Percentiles rank a stretch among this genome's conserved stretches.
Evolutionary conservation across 768 basidiomycete genomes (phyloP).

Genomic region (Phanerochaete carnosa): DNA sequence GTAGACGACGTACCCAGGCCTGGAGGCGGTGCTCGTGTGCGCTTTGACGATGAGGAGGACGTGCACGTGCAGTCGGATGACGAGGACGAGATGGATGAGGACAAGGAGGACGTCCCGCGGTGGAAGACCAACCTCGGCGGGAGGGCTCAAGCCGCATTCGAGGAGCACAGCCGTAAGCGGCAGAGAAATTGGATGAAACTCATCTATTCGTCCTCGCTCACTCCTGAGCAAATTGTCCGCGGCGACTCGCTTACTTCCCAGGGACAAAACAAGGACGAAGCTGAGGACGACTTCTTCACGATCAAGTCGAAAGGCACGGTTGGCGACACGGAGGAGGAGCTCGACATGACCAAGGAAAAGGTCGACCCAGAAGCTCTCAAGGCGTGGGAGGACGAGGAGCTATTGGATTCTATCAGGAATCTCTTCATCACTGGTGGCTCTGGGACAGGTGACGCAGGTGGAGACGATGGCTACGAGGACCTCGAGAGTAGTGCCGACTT

Average conservation of each 20-base stretch:
- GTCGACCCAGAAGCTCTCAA: constrained; percentile 49
- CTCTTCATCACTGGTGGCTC: constrained; percentile 84
- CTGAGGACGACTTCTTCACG: constrained; percentile 79
- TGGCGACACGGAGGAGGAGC: constrained; percentile 40
- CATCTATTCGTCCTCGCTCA: constrained; percentile 70
- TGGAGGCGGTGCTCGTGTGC: constrained; percentile 27
- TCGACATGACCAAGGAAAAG: constrained; percentile 70
- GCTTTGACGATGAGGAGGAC: constrained; percentile 45
- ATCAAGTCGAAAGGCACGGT: constrained; percentile 38
- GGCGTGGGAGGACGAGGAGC: constrained; percentile 82
- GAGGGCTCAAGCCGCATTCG: constrained; percentile 44
- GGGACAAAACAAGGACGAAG: constrained; percentile 31
- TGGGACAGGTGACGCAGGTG: constrained; percentile 31
- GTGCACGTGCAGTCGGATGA: constrained; percentile 46
- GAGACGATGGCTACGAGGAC: constrained; percentile 38
- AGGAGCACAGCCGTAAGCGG: constrained; percentile 35
- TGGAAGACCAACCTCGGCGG: constrained; percentile 73
- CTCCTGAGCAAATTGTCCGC: constrained; percentile 63
- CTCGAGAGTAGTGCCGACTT: constrained; percentile 32
- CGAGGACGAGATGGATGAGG: constrained; percentile 38
- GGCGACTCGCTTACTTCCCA: constrained; percentile 28
- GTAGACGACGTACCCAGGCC: constrained; percentile 14
- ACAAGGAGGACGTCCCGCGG: constrained; percentile 48
- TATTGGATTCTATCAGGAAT: constrained; percentile 81
- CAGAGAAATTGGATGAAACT: constrained; percentile 80